These are phyloP conservation scores for Phytophthora rubi DNA, from an alignment of 352 stramenopile genomes.

Conservation along the genomic window DNA sequence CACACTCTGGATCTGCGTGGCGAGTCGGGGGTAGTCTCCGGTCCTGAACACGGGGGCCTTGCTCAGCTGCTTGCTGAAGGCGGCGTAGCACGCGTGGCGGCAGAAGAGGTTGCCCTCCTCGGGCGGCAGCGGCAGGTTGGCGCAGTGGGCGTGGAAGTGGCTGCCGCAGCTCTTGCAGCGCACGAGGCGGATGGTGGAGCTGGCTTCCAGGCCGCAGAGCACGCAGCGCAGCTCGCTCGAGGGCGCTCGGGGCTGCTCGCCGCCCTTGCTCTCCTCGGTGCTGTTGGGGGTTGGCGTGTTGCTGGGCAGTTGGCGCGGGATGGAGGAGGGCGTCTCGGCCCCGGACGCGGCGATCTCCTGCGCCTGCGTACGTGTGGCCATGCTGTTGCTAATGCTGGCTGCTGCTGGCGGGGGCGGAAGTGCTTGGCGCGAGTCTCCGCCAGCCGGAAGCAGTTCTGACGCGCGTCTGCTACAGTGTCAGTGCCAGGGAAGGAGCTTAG, in stretches of 20 bases:
- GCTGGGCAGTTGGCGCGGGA: constrained; percentile 9
- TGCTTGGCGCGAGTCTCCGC: background rate
- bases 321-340: constrained; percentile 1
- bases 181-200: constrained; percentile 46
- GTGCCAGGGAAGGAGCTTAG: background rate
- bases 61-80: constrained; percentile 44
- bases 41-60: constrained; percentile 27
- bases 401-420: too few relatives aligned
- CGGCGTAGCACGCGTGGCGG: constrained; percentile 64
- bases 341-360: constrained; percentile 15
- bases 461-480: constrained; percentile 12
- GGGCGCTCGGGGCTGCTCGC: background rate
- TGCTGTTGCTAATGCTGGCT: constrained; percentile 11
- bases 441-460: constrained; percentile 7
- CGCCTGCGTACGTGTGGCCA: constrained; percentile 28
- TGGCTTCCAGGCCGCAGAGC: constrained; percentile 35
- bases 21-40: constrained; percentile 52
- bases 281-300: constrained; percentile 15
- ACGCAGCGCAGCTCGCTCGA: constrained; percentile 25
- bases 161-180: constrained; percentile 57
- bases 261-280: constrained; percentile 13
- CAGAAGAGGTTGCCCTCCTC: constrained; percentile 78
- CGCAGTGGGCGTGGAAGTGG: constrained; percentile 71
- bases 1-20: constrained; percentile 52
- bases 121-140: constrained; percentile 63